These are phyloP conservation scores for Crithidia thermophila DNA, from an alignment of 208 protist species.

Conservation along the genomic window DNA sequence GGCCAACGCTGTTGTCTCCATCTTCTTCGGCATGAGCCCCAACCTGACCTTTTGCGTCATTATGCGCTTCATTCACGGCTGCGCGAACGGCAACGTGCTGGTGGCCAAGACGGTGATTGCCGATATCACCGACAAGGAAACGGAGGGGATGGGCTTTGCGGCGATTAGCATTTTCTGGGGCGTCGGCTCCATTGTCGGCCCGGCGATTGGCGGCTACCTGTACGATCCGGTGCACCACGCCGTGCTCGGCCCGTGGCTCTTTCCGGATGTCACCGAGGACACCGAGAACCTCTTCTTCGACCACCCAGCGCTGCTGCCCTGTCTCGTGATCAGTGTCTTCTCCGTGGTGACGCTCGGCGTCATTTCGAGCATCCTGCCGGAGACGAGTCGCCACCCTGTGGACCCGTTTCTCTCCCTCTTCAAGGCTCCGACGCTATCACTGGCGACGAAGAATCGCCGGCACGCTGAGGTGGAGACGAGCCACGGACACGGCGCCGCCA, in stretches of 20 bases:
- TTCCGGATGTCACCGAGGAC: constrained; percentile 23
- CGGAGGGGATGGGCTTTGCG: constrained; percentile 91
- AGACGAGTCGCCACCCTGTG: constrained; percentile 50
- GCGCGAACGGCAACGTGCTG: constrained; percentile 78
- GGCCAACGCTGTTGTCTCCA: constrained; percentile 49
- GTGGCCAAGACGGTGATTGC: constrained; percentile 80
- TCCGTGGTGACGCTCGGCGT: constrained; percentile 31
- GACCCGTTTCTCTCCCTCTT: constrained; percentile 34
- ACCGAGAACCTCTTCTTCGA: constrained; percentile 33
- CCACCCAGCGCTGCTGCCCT: constrained; percentile 61
- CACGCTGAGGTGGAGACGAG: not conserved
- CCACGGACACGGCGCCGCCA: not conserved
- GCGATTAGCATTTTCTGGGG: constrained; percentile 94
- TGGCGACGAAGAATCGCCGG: not conserved
- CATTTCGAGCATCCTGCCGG: constrained; percentile 34
- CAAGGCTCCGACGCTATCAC: constrained; percentile 12
- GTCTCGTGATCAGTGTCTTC: constrained; percentile 25
- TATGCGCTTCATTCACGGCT: constrained; percentile 73
- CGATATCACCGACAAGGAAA: constrained; percentile 77
- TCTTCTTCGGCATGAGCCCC: constrained; percentile 62
- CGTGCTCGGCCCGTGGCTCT: constrained; percentile 28
- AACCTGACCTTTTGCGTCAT: constrained; percentile 55
- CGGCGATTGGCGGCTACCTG: constrained; percentile 61
- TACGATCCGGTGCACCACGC: constrained; percentile 56
- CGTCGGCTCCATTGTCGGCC: constrained; percentile 62